Conservation (phyloP, 2,329 filamentous ascomycete genomes). For the Alternaria atra region DNA sequence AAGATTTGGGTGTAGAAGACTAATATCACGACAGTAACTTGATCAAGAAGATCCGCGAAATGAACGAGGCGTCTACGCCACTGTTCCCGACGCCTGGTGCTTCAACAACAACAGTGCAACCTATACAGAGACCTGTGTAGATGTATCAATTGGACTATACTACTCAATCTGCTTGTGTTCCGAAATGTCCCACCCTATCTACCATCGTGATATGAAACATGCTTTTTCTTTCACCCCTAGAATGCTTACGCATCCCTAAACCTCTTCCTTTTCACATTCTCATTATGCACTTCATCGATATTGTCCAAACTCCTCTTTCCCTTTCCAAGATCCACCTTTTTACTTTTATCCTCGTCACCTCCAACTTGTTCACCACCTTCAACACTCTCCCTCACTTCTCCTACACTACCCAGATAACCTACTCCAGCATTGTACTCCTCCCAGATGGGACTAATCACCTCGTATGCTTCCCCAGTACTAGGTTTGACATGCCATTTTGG, state of each 20-base stretch:
- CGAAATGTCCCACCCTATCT: neutral
- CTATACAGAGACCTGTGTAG: conserved; percentile 25
- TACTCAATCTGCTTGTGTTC: neutral
- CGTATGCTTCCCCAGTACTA: conserved; percentile 11
- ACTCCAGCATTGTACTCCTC: conserved; percentile 13
- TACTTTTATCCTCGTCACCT: neutral
- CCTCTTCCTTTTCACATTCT: neutral
- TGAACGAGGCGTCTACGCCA: conserved; percentile 46
- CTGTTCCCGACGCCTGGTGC: conserved; percentile 30
- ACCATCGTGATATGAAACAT: neutral
- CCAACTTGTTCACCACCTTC: conserved; percentile 1
- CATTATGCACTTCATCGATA: neutral
- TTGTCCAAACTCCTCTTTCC: conserved; percentile 2
- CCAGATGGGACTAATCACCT: conserved; percentile 18
- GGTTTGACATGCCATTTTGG: conserved; percentile 23
- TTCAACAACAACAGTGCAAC: conserved; percentile 3
- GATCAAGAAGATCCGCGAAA: conserved; percentile 57
- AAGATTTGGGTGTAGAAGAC: neutral
- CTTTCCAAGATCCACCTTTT: neutral
- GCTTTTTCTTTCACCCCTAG: neutral
- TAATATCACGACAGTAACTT: conserved; percentile 45
- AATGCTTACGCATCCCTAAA: neutral
- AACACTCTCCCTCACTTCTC: conserved; percentile 16
- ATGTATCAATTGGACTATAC: neutral
- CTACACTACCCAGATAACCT: neutral